These are phyloP conservation scores for Botryotinia convoluta DNA, from an alignment of 2,329 filamentous ascomycete genomes.

Conservation along the genomic window DNA sequence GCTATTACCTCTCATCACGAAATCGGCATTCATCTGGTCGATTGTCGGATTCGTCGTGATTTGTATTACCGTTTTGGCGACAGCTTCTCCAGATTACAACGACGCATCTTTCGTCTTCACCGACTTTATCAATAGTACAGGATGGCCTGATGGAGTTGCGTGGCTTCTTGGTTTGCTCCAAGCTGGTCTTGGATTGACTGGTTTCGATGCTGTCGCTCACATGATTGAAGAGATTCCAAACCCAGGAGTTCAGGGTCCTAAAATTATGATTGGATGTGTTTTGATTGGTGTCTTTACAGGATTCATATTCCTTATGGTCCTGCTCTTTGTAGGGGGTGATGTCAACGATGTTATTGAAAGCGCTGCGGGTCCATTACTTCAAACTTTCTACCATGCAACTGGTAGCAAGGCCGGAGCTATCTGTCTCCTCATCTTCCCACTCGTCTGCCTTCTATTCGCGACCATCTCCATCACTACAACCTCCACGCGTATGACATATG, in stretches of 20 bases:
- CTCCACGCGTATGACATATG: slow-evolving; percentile 57
- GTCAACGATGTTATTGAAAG: slow-evolving; percentile 45
- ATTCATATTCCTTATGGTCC: slow-evolving; percentile 32
- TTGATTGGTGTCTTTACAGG: slow-evolving; percentile 48
- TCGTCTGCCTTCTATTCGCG: slow-evolving; percentile 63
- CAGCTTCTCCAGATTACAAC: slow-evolving; percentile 51
- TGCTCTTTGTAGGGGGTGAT: slow-evolving; percentile 36
- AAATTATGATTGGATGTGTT: slow-evolving; percentile 49
- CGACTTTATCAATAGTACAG: slow-evolving; percentile 53
- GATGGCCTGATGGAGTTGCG: slow-evolving; percentile 49
- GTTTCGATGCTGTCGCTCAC: slow-evolving; percentile 41
- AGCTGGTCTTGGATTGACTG: slow-evolving; percentile 52
- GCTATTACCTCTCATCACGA: slow-evolving; percentile 49
- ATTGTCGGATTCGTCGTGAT: slow-evolving; percentile 51
- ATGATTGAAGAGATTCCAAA: slow-evolving; percentile 55
- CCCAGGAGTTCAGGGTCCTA: slow-evolving; percentile 49
- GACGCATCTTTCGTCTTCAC: slow-evolving; percentile 52
- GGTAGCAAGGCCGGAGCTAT: slow-evolving; percentile 39
- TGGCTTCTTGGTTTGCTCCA: slow-evolving; percentile 54
- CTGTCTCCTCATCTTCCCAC: slow-evolving; percentile 48
- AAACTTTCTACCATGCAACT: slow-evolving; percentile 51
- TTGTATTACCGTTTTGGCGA: slow-evolving; percentile 50
- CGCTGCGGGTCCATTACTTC: slow-evolving; percentile 47
- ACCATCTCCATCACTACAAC: slow-evolving; percentile 52
- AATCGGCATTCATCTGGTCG: slow-evolving; percentile 52